These are phyloP conservation scores for Candida boleticola DNA, from an alignment of 805 yeast species.

Conservation along the genomic window DNA sequence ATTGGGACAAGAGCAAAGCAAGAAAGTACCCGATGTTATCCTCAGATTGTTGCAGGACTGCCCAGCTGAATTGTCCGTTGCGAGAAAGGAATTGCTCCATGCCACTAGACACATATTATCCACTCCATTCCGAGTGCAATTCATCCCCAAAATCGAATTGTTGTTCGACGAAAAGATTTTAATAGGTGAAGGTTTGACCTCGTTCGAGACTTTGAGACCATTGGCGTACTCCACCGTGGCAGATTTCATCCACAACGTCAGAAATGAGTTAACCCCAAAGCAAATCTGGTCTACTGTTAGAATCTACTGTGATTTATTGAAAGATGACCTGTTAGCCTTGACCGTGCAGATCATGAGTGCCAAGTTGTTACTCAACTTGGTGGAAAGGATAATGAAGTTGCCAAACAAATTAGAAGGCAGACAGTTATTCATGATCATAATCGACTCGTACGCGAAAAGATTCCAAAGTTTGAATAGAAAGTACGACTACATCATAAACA, in stretches of 20 bases:
- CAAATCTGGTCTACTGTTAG: conserved; percentile 87
- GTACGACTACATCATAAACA: conserved; percentile 60
- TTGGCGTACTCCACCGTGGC: conserved; percentile 94
- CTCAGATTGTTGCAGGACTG: conserved; percentile 88
- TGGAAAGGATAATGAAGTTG: conserved; percentile 81
- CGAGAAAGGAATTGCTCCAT: conserved; percentile 88
- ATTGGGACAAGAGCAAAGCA: conserved; percentile 38
- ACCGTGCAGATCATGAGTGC: conserved; percentile 98
- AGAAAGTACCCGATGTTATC: conserved; percentile 81
- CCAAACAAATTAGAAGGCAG: conserved; percentile 80
- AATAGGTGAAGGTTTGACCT: conserved; percentile 90
- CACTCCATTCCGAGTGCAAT: conserved; percentile 79
- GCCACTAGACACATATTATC: conserved; percentile 94
- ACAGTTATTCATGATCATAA: conserved; percentile 79
- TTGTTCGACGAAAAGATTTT: conserved; percentile 84
- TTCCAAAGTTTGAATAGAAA: conserved; percentile 74
- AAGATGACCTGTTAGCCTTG: conserved; percentile 77
- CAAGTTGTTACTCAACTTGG: conserved; percentile 78
- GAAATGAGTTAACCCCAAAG: conserved; percentile 74
- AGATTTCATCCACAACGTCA: conserved; percentile 89
- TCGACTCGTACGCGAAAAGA: conserved; percentile 84
- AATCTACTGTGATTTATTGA: conserved; percentile 75
- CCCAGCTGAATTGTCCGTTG: conserved; percentile 88
- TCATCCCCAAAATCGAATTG: conserved; percentile 80
- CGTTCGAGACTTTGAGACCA: conserved; percentile 86